These are phyloP conservation scores for Paxillus involutus DNA, from an alignment of 768 basidiomycete genomes.

Conservation along the genomic window DNA sequence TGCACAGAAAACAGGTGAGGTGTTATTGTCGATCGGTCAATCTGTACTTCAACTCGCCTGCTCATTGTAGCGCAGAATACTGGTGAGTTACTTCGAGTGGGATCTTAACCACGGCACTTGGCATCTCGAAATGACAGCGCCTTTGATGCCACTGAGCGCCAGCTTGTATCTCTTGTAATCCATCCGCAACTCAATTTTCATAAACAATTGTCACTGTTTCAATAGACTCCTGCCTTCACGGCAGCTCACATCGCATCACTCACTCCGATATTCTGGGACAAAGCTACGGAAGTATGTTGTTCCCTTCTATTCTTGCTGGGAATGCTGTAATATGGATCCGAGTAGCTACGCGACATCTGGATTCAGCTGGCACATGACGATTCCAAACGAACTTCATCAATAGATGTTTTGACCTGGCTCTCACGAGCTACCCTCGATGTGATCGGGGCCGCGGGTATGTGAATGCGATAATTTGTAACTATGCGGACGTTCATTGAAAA, in stretches of 20 bases:
- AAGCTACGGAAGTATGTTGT: slow-evolving; percentile 49
- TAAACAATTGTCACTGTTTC: background rate
- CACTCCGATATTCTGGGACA: slow-evolving; percentile 57
- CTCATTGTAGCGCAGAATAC: slow-evolving; percentile 44
- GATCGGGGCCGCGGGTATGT: slow-evolving; percentile 67
- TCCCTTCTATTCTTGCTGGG: background rate
- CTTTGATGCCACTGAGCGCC: background rate
- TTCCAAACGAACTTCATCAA: slow-evolving; percentile 15
- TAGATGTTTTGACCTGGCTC: slow-evolving; percentile 67
- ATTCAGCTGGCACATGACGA: slow-evolving; percentile 18
- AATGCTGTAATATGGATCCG: background rate
- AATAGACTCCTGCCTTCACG: slow-evolving; percentile 53
- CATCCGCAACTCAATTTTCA: background rate
- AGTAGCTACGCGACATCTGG: slow-evolving; percentile 50
- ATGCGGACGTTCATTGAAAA: background rate
- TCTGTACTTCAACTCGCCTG: slow-evolving; percentile 2
- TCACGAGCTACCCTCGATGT: slow-evolving; percentile 72
- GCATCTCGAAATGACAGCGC: background rate
- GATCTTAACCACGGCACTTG: background rate
- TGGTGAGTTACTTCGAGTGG: slow-evolving; percentile 36
- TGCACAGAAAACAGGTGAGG: slow-evolving; percentile 52
- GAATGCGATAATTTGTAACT: background rate
- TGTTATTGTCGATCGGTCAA: background rate
- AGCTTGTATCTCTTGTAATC: background rate
- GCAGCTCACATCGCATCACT: slow-evolving; percentile 47